Percentiles rank a stretch among this genome's conserved stretches.
These are phyloP conservation scores for Cordyceps farinosa DNA, from an alignment of 2,329 filamentous ascomycete genomes.

Conservation along the genomic window DNA sequence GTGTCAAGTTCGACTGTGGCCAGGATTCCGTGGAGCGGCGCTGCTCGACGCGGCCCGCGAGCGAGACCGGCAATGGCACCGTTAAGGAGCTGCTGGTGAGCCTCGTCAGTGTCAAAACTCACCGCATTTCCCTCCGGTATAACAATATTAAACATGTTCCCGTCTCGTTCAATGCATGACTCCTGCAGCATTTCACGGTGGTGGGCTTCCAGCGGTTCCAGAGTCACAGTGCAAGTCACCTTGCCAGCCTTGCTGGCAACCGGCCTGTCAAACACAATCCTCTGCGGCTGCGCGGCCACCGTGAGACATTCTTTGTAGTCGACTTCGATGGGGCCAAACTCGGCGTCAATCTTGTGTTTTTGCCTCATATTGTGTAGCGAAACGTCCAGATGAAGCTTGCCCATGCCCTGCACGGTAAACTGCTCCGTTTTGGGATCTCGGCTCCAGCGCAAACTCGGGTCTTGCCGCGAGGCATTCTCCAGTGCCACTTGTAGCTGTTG, in stretches of 20 bases:
- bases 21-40: conserved; percentile 73
- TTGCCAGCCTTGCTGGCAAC: conserved; percentile 77
- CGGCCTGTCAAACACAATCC: conserved; percentile 69
- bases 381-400: conserved; percentile 91
- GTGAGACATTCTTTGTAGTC: conserved; percentile 86
- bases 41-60: conserved; percentile 75
- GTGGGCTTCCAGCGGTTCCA: conserved; percentile 57
- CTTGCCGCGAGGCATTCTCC: conserved; percentile 77
- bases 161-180: conserved; percentile 55
- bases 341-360: conserved; percentile 80
- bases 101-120: conserved; percentile 48
- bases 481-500: conserved; percentile 75
- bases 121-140: conserved; percentile 47
- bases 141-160: conserved; percentile 63
- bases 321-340: conserved; percentile 90
- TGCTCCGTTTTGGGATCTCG: conserved; percentile 88
- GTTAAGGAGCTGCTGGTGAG: conserved; percentile 64
- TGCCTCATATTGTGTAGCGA: conserved; percentile 82
- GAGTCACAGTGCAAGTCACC: conserved; percentile 66
- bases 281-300: conserved; percentile 51
- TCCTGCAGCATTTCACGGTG: conserved; percentile 37
- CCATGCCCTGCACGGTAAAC: conserved; percentile 93
- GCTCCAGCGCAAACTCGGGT: conserved; percentile 83
- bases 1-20: conserved; percentile 69
- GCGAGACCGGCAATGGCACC: conserved; percentile 81